These are phyloP conservation scores for Passalora sequoiae DNA, from an alignment of 2,329 filamentous ascomycete species.

Conservation along the genomic window DNA sequence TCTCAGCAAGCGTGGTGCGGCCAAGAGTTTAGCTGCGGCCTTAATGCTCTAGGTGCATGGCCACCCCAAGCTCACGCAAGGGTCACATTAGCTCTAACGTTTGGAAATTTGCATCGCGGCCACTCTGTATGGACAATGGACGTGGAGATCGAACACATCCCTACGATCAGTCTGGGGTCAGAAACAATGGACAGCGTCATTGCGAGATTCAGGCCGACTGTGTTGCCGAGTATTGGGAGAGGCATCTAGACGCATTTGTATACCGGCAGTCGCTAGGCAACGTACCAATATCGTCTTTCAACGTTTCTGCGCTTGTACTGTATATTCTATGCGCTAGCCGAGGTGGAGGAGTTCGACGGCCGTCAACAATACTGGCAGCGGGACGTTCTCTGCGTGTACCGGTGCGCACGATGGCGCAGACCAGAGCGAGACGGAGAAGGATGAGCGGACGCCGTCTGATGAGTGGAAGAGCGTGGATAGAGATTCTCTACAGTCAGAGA, in stretches of 20 bases:
- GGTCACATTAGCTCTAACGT: conserved; percentile 8
- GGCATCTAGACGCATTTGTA: not conserved
- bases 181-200: not conserved
- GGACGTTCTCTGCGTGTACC: too few species aligned
- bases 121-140: conserved; percentile 13
- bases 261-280: too few species aligned
- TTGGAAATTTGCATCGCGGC: conserved; percentile 13
- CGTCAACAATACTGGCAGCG: too few species aligned
- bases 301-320: too few species aligned
- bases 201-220: not conserved
- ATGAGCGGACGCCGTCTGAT: too few species aligned
- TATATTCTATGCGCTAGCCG: too few species aligned
- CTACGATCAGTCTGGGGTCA: conserved; percentile 6
- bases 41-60: conserved; percentile 11
- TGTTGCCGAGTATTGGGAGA: not conserved
- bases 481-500: too few species aligned
- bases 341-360: too few species aligned
- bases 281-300: too few species aligned
- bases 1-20: conserved; percentile 7
- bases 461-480: too few species aligned
- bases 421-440: too few species aligned
- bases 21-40: conserved; percentile 15
- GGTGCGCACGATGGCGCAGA: too few species aligned
- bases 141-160: conserved; percentile 14
- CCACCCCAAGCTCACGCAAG: conserved; percentile 8